Evolutionary conservation across 2,329 filamentous ascomycete genomes (phyloP).

Genomic region (Aspergillus costaricaensis): DNA sequence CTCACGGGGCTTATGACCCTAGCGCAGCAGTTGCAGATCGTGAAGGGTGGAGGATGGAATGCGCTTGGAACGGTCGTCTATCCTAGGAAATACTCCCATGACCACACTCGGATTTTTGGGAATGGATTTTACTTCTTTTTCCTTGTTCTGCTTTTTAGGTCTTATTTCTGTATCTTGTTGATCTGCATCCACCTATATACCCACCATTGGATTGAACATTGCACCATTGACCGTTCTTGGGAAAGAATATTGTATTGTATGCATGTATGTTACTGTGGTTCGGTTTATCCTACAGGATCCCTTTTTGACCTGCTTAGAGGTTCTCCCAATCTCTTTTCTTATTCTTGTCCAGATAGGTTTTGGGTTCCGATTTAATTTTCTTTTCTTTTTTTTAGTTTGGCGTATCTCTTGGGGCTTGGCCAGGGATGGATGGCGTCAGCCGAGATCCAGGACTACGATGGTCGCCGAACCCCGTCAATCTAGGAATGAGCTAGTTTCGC

Average conservation of each 20-base stretch:
- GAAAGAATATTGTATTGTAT: not conserved
- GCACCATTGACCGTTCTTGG: not conserved
- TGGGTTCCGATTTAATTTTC: not conserved
- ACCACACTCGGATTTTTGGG: not conserved
- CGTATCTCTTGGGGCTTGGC: conserved; percentile 10
- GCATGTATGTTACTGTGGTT: not conserved
- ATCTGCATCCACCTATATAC: conserved; percentile 3
- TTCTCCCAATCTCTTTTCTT: not conserved
- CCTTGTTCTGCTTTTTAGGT: not conserved
- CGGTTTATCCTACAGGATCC: not conserved
- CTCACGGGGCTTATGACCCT: not conserved
- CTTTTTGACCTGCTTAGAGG: not conserved
- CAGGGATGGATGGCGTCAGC: not conserved
- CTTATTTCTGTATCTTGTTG: not conserved
- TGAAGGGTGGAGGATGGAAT: conserved; percentile 3
- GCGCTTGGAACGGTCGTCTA: not conserved
- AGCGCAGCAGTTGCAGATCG: conserved; percentile 13
- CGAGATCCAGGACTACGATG: not conserved
- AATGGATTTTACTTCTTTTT: not conserved
- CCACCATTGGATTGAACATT: not conserved
- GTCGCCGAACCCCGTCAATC: not conserved
- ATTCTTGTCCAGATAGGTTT: not conserved
- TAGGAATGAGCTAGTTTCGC: not conserved
- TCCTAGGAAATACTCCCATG: not conserved
- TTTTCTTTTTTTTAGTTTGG: not conserved